Conservation (phyloP, 2,329 filamentous ascomycete species). For the Triangularia verruculosa region DNA sequence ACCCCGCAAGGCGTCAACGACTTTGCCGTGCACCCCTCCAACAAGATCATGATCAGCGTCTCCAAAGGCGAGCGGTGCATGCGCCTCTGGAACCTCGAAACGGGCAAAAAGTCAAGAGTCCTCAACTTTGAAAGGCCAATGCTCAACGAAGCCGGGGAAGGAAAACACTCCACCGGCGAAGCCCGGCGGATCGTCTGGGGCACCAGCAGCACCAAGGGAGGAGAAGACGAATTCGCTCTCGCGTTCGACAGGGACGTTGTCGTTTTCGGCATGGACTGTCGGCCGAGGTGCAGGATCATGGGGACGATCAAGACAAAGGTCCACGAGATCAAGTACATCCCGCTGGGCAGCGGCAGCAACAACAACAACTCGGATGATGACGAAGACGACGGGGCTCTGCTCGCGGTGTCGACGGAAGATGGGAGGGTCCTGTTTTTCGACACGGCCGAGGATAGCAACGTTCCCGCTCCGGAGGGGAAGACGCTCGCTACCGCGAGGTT, state of each 20-base stretch:
- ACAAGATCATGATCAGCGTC: slow-evolving; percentile 95
- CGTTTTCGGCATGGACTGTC: slow-evolving; percentile 85
- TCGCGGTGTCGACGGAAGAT: slow-evolving; percentile 86
- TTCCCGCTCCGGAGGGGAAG: slow-evolving; percentile 21
- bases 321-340: slow-evolving; percentile 74
- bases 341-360: slow-evolving; percentile 39
- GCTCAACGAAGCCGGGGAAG: slow-evolving; percentile 72
- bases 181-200: slow-evolving; percentile 82
- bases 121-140: slow-evolving; percentile 77
- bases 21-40: slow-evolving; percentile 91
- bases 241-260: slow-evolving; percentile 82
- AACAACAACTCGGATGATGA: slow-evolving; percentile 43
- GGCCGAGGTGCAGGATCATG: slow-evolving; percentile 70
- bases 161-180: slow-evolving; percentile 74
- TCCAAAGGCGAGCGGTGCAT: slow-evolving; percentile 87
- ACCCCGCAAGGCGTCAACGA: slow-evolving; percentile 88
- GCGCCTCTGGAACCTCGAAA: slow-evolving; percentile 94
- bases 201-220: slow-evolving; percentile 53
- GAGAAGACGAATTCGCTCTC: slow-evolving; percentile 79
- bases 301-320: slow-evolving; percentile 71
- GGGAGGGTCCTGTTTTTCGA: slow-evolving; percentile 82
- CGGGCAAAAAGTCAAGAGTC: slow-evolving; percentile 91
- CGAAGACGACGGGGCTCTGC: slow-evolving; percentile 47
- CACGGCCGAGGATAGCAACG: slow-evolving; percentile 47
- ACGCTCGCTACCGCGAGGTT: slow-evolving; percentile 59